A percentile compares a stretch with the other conserved stretches of the same genome.
These are phyloP conservation scores for Cucurbita argyrosperma DNA, from an alignment of 306 rosid species.

Conservation along the genomic window DNA sequence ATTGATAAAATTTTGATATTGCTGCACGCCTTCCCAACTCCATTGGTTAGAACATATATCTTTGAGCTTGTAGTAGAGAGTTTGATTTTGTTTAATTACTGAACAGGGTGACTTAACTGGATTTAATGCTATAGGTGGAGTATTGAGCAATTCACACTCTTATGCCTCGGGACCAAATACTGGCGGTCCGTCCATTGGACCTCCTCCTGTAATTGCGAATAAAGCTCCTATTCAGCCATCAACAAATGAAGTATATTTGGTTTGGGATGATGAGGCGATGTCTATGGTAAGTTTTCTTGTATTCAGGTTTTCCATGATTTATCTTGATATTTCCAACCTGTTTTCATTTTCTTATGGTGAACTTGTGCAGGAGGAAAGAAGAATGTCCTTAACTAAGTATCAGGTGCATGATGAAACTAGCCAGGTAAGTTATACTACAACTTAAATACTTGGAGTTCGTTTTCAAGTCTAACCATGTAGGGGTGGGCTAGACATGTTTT, in stretches of 20 bases:
- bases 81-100: constrained; percentile 5
- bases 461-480: constrained; percentile 52
- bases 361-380: constrained; percentile 81
- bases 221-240: constrained; percentile 84
- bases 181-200: constrained; percentile 97
- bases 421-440: constrained; percentile 99
- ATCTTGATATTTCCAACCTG: not conserved
- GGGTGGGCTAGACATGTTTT: constrained; percentile 57
- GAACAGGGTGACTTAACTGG: constrained; percentile 5
- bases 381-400: constrained; percentile 78
- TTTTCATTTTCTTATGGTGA: not conserved
- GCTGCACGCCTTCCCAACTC: not conserved
- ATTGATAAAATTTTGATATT: not conserved
- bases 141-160: constrained; percentile 55
- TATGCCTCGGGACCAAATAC: constrained; percentile 99
- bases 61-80: not conserved
- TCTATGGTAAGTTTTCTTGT: constrained; percentile 61
- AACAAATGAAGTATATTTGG: constrained; percentile 83
- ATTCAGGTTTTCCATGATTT: not conserved
- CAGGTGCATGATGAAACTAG: constrained; percentile 99
- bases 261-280: constrained; percentile 99
- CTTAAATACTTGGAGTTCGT: constrained; percentile 46
- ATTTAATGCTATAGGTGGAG: constrained; percentile 34
- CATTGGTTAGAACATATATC: not conserved
- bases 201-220: constrained; percentile 94